Percentiles rank a stretch among this genome's conserved stretches.
Evolutionary conservation across 1,284 basidiomycete genomes (phyloP).

Genomic region (Cutaneotrichosporon dermatis): DNA sequence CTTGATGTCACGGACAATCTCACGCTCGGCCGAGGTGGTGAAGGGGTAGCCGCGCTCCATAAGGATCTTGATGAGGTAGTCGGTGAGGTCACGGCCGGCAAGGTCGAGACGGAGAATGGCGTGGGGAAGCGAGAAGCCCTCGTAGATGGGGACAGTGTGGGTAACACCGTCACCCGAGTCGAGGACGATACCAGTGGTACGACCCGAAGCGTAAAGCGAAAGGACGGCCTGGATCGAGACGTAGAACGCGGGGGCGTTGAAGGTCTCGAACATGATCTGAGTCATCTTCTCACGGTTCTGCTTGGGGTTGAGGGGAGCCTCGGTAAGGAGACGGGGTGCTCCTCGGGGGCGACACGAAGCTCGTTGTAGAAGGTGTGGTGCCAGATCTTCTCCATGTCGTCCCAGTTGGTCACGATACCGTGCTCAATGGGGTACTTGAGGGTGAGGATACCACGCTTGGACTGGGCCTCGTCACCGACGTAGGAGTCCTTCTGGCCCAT

Average conservation of each 20-base stretch:
- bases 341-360: constrained; percentile 70
- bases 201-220: constrained; percentile 87
- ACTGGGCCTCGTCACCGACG: constrained; percentile 88
- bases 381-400: constrained; percentile 95
- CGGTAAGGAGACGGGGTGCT: constrained; percentile 92
- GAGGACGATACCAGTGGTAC: constrained; percentile 86
- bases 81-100: constrained; percentile 91
- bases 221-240: constrained; percentile 90
- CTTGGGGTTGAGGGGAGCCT: constrained; percentile 93
- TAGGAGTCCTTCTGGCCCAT: constrained; percentile 85
- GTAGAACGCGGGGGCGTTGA: constrained; percentile 91
- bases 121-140: constrained; percentile 91
- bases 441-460: constrained; percentile 91
- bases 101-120: constrained; percentile 92
- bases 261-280: constrained; percentile 96
- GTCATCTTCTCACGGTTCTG: constrained; percentile 95
- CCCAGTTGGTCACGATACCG: constrained; percentile 91
- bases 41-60: constrained; percentile 93
- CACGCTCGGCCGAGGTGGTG: constrained; percentile 88
- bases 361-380: constrained; percentile 88
- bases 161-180: constrained; percentile 93
- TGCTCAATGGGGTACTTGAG: constrained; percentile 74
- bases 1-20: constrained; percentile 97
- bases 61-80: constrained; percentile 86
- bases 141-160: constrained; percentile 91